These are phyloP conservation scores for Eremochloa ophiuroides DNA, from an alignment of 176 grass and related monocot species.

Conservation along the genomic window DNA sequence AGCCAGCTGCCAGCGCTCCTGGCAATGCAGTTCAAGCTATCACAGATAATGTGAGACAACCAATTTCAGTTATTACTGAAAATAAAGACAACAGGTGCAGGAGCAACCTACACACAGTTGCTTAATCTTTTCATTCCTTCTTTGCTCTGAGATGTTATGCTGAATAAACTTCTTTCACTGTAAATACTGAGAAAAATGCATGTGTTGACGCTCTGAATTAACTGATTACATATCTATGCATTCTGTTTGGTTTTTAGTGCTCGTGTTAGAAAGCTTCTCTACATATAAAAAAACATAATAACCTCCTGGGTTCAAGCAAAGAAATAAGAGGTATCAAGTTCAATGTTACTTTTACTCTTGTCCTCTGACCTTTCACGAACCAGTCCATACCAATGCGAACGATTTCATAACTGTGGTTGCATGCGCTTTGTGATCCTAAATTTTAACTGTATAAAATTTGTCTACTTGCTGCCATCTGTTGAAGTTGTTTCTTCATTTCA, in stretches of 20 bases:
- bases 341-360: neutral
- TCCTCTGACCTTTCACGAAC: neutral
- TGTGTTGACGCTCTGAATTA: neutral
- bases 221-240: neutral
- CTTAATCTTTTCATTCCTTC: constrained; percentile 14
- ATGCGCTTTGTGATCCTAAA: neutral
- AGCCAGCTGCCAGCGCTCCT: constrained; percentile 18
- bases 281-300: neutral
- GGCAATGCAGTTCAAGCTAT: constrained; percentile 23
- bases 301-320: neutral
- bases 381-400: neutral
- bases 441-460: neutral
- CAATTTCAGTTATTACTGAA: constrained; percentile 44
- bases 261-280: neutral
- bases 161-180: neutral
- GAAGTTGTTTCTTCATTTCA: neutral
- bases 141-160: constrained; percentile 2
- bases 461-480: neutral
- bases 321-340: neutral
- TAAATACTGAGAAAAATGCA: neutral
- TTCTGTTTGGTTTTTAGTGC: neutral
- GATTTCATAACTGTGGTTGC: neutral
- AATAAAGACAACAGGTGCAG: constrained; percentile 66
- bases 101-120: neutral
- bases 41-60: constrained; percentile 37